Conservation (phyloP, 2,329 filamentous ascomycete genomes). For the Cercospora zeae-maydis region DNA sequence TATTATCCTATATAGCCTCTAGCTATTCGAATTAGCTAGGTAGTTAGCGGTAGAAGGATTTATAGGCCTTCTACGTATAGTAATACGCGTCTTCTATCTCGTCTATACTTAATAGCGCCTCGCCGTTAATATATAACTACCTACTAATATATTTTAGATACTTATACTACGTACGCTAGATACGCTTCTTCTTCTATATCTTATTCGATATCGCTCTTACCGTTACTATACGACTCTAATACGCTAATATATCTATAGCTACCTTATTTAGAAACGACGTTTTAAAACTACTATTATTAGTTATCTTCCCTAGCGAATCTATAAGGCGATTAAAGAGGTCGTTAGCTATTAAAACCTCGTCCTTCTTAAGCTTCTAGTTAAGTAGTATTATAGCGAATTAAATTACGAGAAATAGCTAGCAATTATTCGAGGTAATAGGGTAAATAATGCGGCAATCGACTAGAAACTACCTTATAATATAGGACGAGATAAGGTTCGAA, state of each 20-base stretch:
- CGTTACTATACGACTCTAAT: background rate
- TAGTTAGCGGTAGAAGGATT: background rate
- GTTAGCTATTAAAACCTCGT: background rate
- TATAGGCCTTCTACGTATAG: background rate
- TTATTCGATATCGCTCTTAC: background rate
- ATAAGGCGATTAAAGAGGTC: background rate
- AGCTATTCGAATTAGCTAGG: background rate
- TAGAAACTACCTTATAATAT: background rate
- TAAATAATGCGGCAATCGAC: background rate
- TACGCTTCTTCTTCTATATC: background rate
- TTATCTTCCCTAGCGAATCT: background rate
- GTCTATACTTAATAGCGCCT: background rate
- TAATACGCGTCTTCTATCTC: background rate
- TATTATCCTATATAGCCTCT: background rate
- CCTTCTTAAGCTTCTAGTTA: background rate
- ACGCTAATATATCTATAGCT: background rate
- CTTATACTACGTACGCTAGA: background rate
- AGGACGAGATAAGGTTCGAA: background rate
- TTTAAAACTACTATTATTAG: background rate
- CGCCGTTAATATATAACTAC: background rate
- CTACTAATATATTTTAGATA: background rate
- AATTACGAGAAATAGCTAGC: background rate
- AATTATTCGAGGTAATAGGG: background rate
- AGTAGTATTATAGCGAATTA: background rate
- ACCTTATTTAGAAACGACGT: background rate